These are phyloP conservation scores for Gliomastix tumulicola DNA, from an alignment of 2,329 filamentous ascomycete species.

Conservation along the genomic window DNA sequence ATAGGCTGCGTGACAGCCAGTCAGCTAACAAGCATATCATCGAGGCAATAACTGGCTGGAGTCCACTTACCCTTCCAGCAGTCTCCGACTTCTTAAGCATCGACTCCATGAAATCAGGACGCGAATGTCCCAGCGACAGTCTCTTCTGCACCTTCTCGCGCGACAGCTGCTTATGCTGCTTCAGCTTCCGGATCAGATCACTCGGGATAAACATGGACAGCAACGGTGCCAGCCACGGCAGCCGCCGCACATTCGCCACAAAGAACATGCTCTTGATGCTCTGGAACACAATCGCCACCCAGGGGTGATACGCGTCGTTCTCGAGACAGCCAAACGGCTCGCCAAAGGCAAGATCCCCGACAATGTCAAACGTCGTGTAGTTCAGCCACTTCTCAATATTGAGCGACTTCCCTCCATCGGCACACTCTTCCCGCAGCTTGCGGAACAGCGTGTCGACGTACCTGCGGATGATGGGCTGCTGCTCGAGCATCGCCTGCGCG, in stretches of 20 bases:
- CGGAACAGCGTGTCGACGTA: constrained; percentile 13
- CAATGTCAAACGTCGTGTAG: constrained; percentile 15
- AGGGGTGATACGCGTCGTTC: constrained; percentile 9
- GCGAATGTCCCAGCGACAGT: neutral
- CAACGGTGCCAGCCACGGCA: neutral
- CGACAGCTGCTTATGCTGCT: neutral
- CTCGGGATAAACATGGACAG: neutral
- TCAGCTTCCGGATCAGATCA: neutral
- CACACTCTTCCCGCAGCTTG: constrained; percentile 8
- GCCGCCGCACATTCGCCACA: neutral
- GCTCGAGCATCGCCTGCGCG: neutral
- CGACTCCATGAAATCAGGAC: neutral
- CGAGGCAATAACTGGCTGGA: neutral
- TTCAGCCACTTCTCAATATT: constrained; percentile 8
- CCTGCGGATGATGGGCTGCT: constrained; percentile 2
- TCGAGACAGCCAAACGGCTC: constrained; percentile 10
- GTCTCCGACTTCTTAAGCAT: neutral
- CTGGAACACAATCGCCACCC: constrained; percentile 8
- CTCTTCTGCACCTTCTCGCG: neutral
- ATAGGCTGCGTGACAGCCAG: neutral
- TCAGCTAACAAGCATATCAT: neutral
- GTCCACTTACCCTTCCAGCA: neutral
- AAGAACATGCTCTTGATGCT: neutral
- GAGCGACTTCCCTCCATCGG: constrained; percentile 5
- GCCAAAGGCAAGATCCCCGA: constrained; percentile 16